Evolutionary conservation across 192 early-diverging fungal species (phyloP), one percentile per base, ranked within the genome.

Genomic region (Coemansia sp.): DNA sequence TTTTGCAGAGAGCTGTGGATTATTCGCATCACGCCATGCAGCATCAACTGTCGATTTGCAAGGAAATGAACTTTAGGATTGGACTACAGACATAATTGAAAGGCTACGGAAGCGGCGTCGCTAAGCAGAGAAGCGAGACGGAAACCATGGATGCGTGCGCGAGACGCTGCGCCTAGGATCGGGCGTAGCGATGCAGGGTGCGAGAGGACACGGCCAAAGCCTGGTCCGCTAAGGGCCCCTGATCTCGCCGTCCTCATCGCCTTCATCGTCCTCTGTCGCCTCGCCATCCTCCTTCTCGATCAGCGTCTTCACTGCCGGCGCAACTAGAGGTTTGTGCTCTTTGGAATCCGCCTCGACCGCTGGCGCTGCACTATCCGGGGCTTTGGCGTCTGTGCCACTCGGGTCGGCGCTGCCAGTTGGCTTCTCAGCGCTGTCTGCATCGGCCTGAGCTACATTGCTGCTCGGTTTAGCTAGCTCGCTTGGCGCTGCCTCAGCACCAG

Each of bases 181-280:
- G n/a, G n/a, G n/a, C n/a, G n/a, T n/a, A n/a, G n/a, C n/a, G 38
- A 39, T 39, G 38, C 38, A 39, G 38, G 38, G n/a, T n/a, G n/a
- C n/a, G n/a, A 39, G 31, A 34, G 31, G 11, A 27, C 14, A 42
- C 22, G 26, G 8, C 14, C 8, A 50, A 25, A 49, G 12, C 19
- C 17, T 49, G 12, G 11, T 4, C 50, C 22, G 25, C 41, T 32
- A 29, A 9, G 30, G 19, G 40, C 64, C 64, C 50, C 44, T 60
- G 44, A 75, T 75, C 29, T 75, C 72, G 50, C 72, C 72, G 35
- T 75, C 72, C 51, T 75, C 72, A 23, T 68, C 72, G 15, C 69
- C 72, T 3, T 68, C 35, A 35, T 75, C 66, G 45, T 75, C 65
- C 27, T 75, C 72, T 7, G 72, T 75, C 2, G 72, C 65, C 50